Evolutionary conservation across 2,329 filamentous ascomycete genomes (phyloP).

Genomic region (Fusarium sp.): DNA sequence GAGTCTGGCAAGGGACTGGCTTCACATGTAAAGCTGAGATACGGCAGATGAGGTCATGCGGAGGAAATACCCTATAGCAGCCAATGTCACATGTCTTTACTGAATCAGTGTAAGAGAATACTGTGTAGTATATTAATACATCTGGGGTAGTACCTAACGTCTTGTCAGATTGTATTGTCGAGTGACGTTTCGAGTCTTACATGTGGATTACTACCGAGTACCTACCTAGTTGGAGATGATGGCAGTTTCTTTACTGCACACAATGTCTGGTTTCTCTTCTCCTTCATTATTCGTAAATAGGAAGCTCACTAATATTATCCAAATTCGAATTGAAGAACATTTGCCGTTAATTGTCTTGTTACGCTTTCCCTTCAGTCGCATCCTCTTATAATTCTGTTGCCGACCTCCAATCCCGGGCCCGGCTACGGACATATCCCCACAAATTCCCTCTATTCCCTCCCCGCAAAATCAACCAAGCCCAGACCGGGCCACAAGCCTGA

Average conservation of each 20-base stretch:
- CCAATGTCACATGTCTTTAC: slow-evolving; percentile 29
- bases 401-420: slow-evolving; percentile 33
- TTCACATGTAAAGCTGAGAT: slow-evolving; percentile 44
- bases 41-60: slow-evolving; percentile 43
- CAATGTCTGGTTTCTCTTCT: not conserved
- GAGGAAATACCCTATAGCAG: slow-evolving; percentile 4
- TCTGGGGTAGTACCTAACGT: slow-evolving; percentile 6
- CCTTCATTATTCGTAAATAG: not conserved
- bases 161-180: slow-evolving; percentile 1
- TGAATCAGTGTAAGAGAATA: not conserved
- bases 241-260: not conserved
- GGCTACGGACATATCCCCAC: slow-evolving; percentile 32
- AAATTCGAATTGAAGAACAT: too few relatives aligned
- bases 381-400: slow-evolving; percentile 10
- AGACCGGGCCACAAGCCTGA: slow-evolving; percentile 26
- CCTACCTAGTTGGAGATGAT: not conserved
- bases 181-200: not conserved
- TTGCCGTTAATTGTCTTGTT: not conserved
- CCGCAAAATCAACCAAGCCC: slow-evolving; percentile 29
- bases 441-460: slow-evolving; percentile 24
- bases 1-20: slow-evolving; percentile 19
- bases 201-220: not conserved
- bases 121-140: not conserved
- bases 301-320: not conserved
- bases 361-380: not conserved